phyloP scores from a whole-genome alignment of 495 filamentous ascomycete species.

The Hypomontagnella submonticulosa region DNA sequence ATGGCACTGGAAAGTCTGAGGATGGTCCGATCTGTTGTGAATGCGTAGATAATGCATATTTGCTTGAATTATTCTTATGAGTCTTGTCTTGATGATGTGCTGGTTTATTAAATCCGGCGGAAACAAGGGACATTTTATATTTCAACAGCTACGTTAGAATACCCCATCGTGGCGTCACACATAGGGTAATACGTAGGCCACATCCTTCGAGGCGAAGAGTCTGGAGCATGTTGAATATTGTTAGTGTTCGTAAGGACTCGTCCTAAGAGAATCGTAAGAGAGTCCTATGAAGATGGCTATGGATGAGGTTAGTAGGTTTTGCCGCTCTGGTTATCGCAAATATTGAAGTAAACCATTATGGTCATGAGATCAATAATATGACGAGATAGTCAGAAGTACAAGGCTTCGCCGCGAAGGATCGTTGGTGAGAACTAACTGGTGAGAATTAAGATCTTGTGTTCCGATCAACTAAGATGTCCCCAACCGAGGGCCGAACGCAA shows the following conservation, averaged over 20 bases:
- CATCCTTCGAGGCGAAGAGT: background rate
- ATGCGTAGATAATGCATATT: slow-evolving; percentile 47
- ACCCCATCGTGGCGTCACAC: background rate
- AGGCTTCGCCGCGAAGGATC: slow-evolving; percentile 34
- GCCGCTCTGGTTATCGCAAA: too few species aligned
- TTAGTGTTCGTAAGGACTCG: background rate
- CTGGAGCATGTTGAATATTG: background rate
- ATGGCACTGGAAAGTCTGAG: slow-evolving; percentile 53
- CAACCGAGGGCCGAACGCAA: background rate
- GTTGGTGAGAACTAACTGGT: slow-evolving; percentile 12
- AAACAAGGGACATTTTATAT: slow-evolving; percentile 15
- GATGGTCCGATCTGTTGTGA: slow-evolving; percentile 51
- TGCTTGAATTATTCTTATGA: slow-evolving; percentile 8
- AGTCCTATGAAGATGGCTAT: slow-evolving; percentile 2
- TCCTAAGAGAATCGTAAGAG: background rate
- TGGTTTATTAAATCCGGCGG: background rate
- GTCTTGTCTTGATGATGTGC: slow-evolving; percentile 10
- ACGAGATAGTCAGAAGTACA: slow-evolving; percentile 17
- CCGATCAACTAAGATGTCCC: background rate
- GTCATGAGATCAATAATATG: slow-evolving; percentile 15
- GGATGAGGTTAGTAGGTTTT: too few species aligned
- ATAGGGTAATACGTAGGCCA: background rate
- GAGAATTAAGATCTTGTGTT: slow-evolving; percentile 21
- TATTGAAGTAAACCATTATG: background rate
- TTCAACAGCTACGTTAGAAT: slow-evolving; percentile 1